Evolutionary conservation across 192 early-diverging fungal genomes (phyloP).

Genomic region (Gonapodya sp.): DNA sequence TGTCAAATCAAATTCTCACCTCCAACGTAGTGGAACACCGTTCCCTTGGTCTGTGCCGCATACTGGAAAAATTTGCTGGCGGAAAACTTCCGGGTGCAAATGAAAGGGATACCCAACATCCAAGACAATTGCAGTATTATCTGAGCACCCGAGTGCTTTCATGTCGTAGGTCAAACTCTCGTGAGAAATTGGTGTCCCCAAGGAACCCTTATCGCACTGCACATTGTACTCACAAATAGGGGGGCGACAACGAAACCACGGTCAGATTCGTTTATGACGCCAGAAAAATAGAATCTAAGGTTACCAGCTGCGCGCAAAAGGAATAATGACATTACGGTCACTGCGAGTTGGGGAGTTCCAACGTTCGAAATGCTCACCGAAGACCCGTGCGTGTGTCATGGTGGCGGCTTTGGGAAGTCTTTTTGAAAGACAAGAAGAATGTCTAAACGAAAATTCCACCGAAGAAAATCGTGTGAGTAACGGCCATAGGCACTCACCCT

Average conservation of each 20-base stretch:
- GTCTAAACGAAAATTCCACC: not conserved
- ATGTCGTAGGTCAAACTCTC: too few relatives aligned
- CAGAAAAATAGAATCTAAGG: not conserved
- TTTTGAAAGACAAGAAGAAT: not conserved
- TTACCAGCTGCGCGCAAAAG: not conserved
- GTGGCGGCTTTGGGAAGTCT: constrained; percentile 1
- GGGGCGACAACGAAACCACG: constrained; percentile 4
- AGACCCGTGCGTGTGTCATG: not conserved
- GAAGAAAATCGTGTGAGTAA: not conserved
- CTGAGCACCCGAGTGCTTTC: not conserved
- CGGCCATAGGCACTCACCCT: not conserved
- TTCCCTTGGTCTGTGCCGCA: not conserved
- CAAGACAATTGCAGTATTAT: not conserved
- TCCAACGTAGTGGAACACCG: not conserved
- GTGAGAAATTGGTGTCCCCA: too few relatives aligned
- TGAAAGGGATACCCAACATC: constrained; percentile 1
- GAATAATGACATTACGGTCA: too few relatives aligned
- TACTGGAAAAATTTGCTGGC: constrained; percentile 5
- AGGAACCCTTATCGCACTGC: too few relatives aligned
- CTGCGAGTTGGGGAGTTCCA: too few relatives aligned
- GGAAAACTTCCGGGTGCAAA: constrained; percentile 9
- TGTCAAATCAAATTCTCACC: not conserved
- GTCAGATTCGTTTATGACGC: not conserved
- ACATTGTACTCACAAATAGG: not conserved
- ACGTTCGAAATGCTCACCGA: not conserved